Percentiles rank a stretch among this genome's conserved stretches.
Conservation (phyloP, 2,329 filamentous ascomycete species). For the Diaporthe batatas region DNA sequence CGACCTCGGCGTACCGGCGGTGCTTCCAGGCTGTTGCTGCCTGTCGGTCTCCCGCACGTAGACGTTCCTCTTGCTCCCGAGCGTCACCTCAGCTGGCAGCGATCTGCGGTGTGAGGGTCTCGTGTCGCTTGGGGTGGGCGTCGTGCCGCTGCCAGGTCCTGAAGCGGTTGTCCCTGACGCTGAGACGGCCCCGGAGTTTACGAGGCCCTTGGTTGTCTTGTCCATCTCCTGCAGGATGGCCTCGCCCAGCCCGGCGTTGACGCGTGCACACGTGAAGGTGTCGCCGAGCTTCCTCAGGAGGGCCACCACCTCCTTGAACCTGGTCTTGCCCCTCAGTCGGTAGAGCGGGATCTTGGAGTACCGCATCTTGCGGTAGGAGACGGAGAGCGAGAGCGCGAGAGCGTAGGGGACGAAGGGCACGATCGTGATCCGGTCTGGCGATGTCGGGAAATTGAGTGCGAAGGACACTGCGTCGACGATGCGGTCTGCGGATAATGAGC, state of each 20-base stretch:
- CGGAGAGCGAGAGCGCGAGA: slow-evolving; percentile 71
- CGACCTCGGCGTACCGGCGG: neutral
- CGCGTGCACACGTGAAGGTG: slow-evolving; percentile 69
- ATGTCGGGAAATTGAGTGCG: slow-evolving; percentile 48
- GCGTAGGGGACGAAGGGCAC: slow-evolving; percentile 73
- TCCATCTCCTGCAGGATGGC: slow-evolving; percentile 69
- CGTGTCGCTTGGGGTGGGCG: neutral
- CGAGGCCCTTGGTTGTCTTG: slow-evolving; percentile 61
- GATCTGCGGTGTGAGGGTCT: slow-evolving; percentile 43
- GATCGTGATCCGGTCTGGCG: slow-evolving; percentile 57
- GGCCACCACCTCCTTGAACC: slow-evolving; percentile 68
- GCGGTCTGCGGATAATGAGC: slow-evolving; percentile 69
- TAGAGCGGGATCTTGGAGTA: slow-evolving; percentile 72
- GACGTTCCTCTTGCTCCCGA: neutral
- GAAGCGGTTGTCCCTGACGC: slow-evolving; percentile 42
- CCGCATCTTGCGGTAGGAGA: slow-evolving; percentile 74
- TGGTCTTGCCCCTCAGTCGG: slow-evolving; percentile 65
- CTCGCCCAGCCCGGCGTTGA: slow-evolving; percentile 68
- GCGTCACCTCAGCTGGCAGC: slow-evolving; percentile 30
- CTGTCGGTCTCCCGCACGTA: slow-evolving; percentile 1
- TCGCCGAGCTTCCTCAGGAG: slow-evolving; percentile 66
- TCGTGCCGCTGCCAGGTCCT: slow-evolving; percentile 34
- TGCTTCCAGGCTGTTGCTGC: neutral
- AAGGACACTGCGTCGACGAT: slow-evolving; percentile 67
- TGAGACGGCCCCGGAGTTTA: slow-evolving; percentile 42